These are phyloP conservation scores for Primulina tabacum DNA, from an alignment of 257 asterid species.

Conservation along the genomic window DNA sequence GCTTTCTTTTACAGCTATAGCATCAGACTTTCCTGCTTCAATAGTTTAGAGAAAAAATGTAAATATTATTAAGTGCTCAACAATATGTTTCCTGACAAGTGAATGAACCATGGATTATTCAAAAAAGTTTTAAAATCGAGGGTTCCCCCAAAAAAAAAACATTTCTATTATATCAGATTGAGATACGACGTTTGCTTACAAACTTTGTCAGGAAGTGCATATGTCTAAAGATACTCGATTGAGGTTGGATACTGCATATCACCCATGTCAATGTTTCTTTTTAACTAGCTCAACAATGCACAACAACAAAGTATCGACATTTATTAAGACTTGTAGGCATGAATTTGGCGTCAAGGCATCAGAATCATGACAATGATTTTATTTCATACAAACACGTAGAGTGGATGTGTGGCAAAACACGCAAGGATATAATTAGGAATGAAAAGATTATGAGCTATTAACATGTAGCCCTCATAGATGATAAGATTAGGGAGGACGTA, in stretches of 20 bases:
- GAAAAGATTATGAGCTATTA: too few relatives aligned
- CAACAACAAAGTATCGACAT: not conserved
- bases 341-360: not conserved
- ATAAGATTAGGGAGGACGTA: too few relatives aligned
- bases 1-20: constrained; percentile 39
- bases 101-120: not conserved
- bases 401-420: too few relatives aligned
- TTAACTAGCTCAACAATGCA: not conserved
- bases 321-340: not conserved
- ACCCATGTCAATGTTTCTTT: not conserved
- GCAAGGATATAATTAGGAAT: too few relatives aligned
- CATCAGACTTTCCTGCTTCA: constrained; percentile 50
- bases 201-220: not conserved
- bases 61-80: constrained; percentile 8
- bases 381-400: too few relatives aligned
- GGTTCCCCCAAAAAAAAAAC: not conserved
- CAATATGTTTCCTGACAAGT: constrained; percentile 8
- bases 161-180: not conserved
- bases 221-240: not conserved
- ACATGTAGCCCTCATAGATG: too few relatives aligned
- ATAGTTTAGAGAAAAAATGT: constrained; percentile 13
- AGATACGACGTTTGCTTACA: too few relatives aligned
- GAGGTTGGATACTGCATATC: too few relatives aligned
- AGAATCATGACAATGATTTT: too few relatives aligned
- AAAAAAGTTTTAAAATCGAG: not conserved